A percentile compares a stretch with the other conserved stretches of the same genome.
Conservation (phyloP, 2,329 filamentous ascomycete species). For the Teratosphaeria zuluensis region DNA sequence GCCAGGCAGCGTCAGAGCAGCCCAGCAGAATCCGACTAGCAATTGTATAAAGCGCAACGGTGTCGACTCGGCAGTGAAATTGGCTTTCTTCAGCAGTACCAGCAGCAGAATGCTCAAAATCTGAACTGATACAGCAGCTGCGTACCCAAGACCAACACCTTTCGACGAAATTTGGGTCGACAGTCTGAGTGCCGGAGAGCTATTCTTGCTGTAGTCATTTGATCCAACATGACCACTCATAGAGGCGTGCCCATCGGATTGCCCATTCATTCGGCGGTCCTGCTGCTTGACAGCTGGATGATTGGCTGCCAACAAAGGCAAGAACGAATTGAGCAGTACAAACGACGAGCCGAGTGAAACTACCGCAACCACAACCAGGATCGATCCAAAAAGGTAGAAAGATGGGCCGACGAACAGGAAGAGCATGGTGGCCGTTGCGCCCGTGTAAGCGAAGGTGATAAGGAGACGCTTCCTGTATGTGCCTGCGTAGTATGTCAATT, state of each 20-base stretch:
- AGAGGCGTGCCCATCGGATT: not conserved
- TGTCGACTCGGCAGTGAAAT: conserved; percentile 67
- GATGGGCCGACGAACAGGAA: conserved; percentile 70
- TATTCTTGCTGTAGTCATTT: not conserved
- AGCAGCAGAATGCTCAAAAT: conserved; percentile 71
- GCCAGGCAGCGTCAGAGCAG: conserved; percentile 77
- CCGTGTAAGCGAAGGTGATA: conserved; percentile 72
- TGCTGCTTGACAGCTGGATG: conserved; percentile 46
- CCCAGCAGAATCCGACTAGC: conserved; percentile 85
- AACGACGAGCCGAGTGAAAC: conserved; percentile 92
- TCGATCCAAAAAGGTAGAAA: conserved; percentile 68
- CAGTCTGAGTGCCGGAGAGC: conserved; percentile 62
- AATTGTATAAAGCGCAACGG: conserved; percentile 80
- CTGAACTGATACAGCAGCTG: conserved; percentile 76
- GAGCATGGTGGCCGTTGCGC: conserved; percentile 74
- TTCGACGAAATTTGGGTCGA: conserved; percentile 87
- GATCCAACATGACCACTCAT: conserved; percentile 4
- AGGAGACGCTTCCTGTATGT: conserved; percentile 66
- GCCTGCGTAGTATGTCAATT: conserved; percentile 63
- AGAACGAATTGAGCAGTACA: conserved; percentile 88
- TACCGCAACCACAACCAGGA: conserved; percentile 84
- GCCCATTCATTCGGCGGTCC: not conserved
- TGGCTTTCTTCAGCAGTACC: conserved; percentile 57
- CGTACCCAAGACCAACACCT: conserved; percentile 89
- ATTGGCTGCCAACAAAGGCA: conserved; percentile 81